Evolutionary conservation across 2,329 filamentous ascomycete genomes (phyloP), one percentile per base, ranked within the genome.

Genomic region (Neonectria coccinea): DNA sequence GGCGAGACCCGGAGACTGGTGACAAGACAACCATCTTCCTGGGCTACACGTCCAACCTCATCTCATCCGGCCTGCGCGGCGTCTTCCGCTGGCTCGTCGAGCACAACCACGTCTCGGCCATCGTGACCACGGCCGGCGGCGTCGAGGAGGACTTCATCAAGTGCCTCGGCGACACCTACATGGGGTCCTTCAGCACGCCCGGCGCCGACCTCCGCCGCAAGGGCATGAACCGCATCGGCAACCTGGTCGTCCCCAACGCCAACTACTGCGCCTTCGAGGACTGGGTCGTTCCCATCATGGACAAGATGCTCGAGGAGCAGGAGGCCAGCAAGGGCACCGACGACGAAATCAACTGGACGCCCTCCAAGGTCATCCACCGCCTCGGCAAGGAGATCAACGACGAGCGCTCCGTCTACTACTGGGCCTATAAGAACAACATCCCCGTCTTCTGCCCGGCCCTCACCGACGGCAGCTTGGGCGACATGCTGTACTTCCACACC

Each of bases 141-240:
- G 88, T 99, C 56, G 96, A 99, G 79, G 96, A 99, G 78, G 96
- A 99, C 79, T 90, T 99, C 62, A 99, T 99, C 86, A 99, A 99
- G 83, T 99, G 96, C 74, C 89, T 99, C 2, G 96, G 92, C 11
- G 91, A 93, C 56, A 99, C 96, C 0, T 99, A 97, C 79, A 89
- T 98, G 76, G 93, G 93, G 48, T 90, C 92, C 1, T 99, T 98
- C 81, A 88, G 86, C 56, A 90, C 92, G 0, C 82, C 86, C 1
- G 96, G 96, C 14, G 90, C 92, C 9, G 87, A 88, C 1, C 86
- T 99, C 22, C 92, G 96, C 42, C 86, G 89, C 66, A 91, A 93
- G 77, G 96, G 96, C 10, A 87, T 98, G 75, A 99, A 99, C 80
- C 90, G 96, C 33, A 98, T 99, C 73, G 96, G 96, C 56, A 98